These are phyloP conservation scores for Cucumis hystrix DNA, from an alignment of 306 rosid species.

Conservation along the genomic window DNA sequence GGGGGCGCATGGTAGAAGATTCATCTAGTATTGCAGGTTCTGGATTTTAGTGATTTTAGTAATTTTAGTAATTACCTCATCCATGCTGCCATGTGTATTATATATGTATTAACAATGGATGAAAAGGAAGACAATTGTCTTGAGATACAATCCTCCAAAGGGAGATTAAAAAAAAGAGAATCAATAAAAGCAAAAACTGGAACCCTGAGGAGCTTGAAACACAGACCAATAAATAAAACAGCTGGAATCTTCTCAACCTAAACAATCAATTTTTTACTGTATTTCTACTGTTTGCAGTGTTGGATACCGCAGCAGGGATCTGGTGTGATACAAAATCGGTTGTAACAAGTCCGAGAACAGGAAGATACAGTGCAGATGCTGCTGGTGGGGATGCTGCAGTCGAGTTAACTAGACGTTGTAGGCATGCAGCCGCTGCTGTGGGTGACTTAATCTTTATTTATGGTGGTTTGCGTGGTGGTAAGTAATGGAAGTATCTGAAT, in stretches of 20 bases:
- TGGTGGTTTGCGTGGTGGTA: constrained; percentile 99
- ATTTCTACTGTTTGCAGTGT: constrained; percentile 35
- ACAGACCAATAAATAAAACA: too few species aligned
- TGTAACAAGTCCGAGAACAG: constrained; percentile 94
- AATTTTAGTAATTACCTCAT: background rate
- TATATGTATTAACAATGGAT: too few species aligned
- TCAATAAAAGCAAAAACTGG: too few species aligned
- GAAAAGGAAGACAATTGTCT: background rate
- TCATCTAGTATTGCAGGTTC: constrained; percentile 97
- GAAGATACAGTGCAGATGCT: constrained; percentile 95
- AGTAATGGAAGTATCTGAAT: constrained; percentile 15
- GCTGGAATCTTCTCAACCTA: background rate
- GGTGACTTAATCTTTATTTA: constrained; percentile 88
- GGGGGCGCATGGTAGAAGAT: constrained; percentile 98
- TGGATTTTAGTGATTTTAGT: constrained; percentile 9
- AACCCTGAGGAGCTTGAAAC: too few species aligned
- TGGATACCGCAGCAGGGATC: constrained; percentile 99
- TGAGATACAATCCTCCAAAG: background rate
- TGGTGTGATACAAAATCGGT: constrained; percentile 99
- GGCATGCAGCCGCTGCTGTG: constrained; percentile 97
- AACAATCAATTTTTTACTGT: background rate
- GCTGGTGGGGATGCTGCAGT: constrained; percentile 99
- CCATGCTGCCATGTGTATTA: background rate
- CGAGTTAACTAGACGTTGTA: constrained; percentile 93
- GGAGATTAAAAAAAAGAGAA: background rate